phyloP scores from a whole-genome alignment of 2,329 filamentous ascomycete genomes.

The Mycosphaerelloides madeirae region DNA sequence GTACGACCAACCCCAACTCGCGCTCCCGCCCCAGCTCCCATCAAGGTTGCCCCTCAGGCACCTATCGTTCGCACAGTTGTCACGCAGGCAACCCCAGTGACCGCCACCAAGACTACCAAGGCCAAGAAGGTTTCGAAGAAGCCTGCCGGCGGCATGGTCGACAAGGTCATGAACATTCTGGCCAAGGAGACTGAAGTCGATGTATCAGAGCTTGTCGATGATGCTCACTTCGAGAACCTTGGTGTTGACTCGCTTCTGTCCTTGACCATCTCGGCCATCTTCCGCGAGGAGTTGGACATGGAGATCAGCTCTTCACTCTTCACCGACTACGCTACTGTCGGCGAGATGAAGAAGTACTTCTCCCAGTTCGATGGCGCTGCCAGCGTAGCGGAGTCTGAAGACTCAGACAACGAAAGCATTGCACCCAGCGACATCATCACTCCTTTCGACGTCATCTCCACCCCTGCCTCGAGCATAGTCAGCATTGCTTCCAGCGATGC shows the following conservation, averaged over 20 bases:
- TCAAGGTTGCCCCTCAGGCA: slow-evolving; percentile 17
- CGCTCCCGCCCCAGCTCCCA: slow-evolving; percentile 17
- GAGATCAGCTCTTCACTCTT: slow-evolving; percentile 57
- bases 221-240: slow-evolving; percentile 57
- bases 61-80: slow-evolving; percentile 20
- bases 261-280: slow-evolving; percentile 57
- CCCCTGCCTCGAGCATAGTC: slow-evolving; percentile 47
- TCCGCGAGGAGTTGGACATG: slow-evolving; percentile 57
- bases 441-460: slow-evolving; percentile 42
- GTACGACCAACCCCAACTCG: slow-evolving; percentile 6
- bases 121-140: slow-evolving; percentile 52
- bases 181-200: slow-evolving; percentile 61
- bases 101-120: slow-evolving; percentile 44
- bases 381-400: slow-evolving; percentile 32
- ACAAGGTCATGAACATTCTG: slow-evolving; percentile 59
- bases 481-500: slow-evolving; percentile 38
- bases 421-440: slow-evolving; percentile 39
- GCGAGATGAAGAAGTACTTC: slow-evolving; percentile 57
- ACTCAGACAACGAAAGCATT: slow-evolving; percentile 40
- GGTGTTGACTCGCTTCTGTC: slow-evolving; percentile 60
- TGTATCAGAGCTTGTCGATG: slow-evolving; percentile 55
- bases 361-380: slow-evolving; percentile 41
- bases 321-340: slow-evolving; percentile 56
- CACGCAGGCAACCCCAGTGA: slow-evolving; percentile 28
- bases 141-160: slow-evolving; percentile 46